A percentile compares a stretch with the other conserved stretches of the same genome.
Evolutionary conservation across 2,329 filamentous ascomycete species (phyloP).

Genomic region (Macrophomina tecta): DNA sequence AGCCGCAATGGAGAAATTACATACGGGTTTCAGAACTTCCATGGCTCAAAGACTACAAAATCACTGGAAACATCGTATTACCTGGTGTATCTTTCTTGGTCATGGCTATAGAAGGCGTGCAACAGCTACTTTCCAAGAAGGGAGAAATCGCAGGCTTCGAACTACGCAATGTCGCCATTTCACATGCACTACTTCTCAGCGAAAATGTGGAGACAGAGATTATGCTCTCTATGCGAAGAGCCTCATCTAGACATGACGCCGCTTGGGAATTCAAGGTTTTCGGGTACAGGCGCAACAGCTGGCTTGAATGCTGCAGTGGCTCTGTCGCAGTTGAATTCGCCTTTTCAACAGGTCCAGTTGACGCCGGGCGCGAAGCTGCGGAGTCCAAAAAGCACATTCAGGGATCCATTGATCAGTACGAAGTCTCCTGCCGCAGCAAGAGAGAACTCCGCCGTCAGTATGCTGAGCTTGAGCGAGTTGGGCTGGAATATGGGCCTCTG

Average conservation of each 20-base stretch:
- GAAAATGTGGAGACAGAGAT: not conserved
- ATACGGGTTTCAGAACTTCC: constrained; percentile 47
- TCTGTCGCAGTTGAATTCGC: constrained; percentile 7
- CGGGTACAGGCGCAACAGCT: not conserved
- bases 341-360: not conserved
- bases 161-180: constrained; percentile 11
- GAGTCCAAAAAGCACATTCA: constrained; percentile 8
- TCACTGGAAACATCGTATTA: constrained; percentile 30
- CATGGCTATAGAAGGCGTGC: constrained; percentile 16
- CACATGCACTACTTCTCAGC: constrained; percentile 9
- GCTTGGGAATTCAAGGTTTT: constrained; percentile 12
- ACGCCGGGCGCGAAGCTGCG: not conserved
- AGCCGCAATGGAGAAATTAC: constrained; percentile 52
- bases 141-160: constrained; percentile 6
- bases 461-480: constrained; percentile 15
- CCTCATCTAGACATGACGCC: not conserved
- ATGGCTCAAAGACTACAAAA: constrained; percentile 55
- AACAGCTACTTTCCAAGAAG: not conserved
- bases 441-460: constrained; percentile 15
- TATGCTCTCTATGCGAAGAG: constrained; percentile 16
- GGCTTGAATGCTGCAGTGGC: constrained; percentile 20
- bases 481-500: constrained; percentile 8
- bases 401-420: constrained; percentile 4
- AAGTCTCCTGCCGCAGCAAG: constrained; percentile 15
- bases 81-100: not conserved